Base-by-base conservation (phyloP, 2,329 filamentous ascomycete species). In the Paraphaeosphaeria sporulosa region DNA sequence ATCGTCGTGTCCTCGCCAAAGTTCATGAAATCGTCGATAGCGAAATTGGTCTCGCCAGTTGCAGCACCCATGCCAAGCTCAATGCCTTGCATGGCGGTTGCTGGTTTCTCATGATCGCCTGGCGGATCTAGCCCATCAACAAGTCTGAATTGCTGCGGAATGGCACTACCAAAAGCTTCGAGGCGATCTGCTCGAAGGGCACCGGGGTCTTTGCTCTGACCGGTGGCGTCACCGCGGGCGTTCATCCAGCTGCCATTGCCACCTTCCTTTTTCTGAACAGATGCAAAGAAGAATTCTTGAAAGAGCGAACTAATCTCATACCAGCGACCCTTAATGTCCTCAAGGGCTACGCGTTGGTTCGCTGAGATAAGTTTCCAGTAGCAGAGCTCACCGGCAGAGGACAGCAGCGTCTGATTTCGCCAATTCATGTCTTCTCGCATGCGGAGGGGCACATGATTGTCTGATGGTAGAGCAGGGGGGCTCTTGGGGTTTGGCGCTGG, bases 241-340 rank as follows among this genome's bases (percentile, higher is more conserved):
- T 84, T 84, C 79, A 84, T 82, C 74, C 76, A 82, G 8, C 77
- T 71, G 17, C 80, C 77, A 58, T 83, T 82, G 2, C 72, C 73
- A 8, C 80, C 75, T 30, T 78, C 75, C 25, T 80, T 79, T 19
- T 76, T 71, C 32, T 78, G 71, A 59, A 81, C 63, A 60, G 62
- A 63, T 56, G 74, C 60, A 63, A 73, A 57, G 70, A 73, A 71
- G 12, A 70, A 67, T 4, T 76, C 69, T 27, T 71, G 67, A 25
- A 86, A 79, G 3, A 87, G 75, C 1, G 83, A 71, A 44, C 78
- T 81, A 2, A 83, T 83, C 71, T 88, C 86, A 70, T 88, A 88
- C 86, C 86, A 88, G 10, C 86, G 81, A 8, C 86, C 86, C 68
- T 86, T 86, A 66, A 87, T 74, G 43, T 86, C 82, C 17, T 79